phyloP scores from a whole-genome alignment of 257 asterid species.

The Striga asiatica region DNA sequence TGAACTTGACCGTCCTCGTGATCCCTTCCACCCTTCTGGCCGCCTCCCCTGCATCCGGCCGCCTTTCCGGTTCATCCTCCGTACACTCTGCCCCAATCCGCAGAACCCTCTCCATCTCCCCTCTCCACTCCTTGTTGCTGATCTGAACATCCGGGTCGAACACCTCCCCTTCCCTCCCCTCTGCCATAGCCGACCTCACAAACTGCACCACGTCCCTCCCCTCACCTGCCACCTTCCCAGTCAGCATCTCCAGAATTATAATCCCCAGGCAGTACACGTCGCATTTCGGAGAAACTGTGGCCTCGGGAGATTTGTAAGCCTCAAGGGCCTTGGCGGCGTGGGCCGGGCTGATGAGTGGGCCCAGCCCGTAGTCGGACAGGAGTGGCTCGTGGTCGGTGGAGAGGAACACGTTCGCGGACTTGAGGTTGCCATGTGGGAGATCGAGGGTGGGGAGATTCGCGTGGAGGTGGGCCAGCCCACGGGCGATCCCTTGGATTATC shows the following conservation, averaged over 20 bases:
- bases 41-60: constrained; percentile 45
- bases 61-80: constrained; percentile 36
- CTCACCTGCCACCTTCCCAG: constrained; percentile 55
- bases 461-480: constrained; percentile 55
- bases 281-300: constrained; percentile 49
- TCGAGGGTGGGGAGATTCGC: constrained; percentile 31
- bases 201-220: constrained; percentile 56
- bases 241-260: constrained; percentile 61
- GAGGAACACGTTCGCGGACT: constrained; percentile 71
- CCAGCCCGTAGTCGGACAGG: constrained; percentile 51
- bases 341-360: constrained; percentile 24
- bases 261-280: constrained; percentile 67
- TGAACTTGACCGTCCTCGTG: constrained; percentile 5
- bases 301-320: constrained; percentile 71
- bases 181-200: constrained; percentile 40
- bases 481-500: constrained; percentile 55
- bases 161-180: constrained; percentile 37
- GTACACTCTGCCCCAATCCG: constrained; percentile 55
- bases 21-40: constrained; percentile 39
- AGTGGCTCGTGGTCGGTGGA: constrained; percentile 38
- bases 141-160: constrained; percentile 37
- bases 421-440: constrained; percentile 74
- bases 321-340: constrained; percentile 40
- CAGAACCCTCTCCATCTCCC: constrained; percentile 35
- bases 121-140: background rate